Evolutionary conservation across 2,329 filamentous ascomycete species (phyloP).

Genomic region (Ustulina deusta): DNA sequence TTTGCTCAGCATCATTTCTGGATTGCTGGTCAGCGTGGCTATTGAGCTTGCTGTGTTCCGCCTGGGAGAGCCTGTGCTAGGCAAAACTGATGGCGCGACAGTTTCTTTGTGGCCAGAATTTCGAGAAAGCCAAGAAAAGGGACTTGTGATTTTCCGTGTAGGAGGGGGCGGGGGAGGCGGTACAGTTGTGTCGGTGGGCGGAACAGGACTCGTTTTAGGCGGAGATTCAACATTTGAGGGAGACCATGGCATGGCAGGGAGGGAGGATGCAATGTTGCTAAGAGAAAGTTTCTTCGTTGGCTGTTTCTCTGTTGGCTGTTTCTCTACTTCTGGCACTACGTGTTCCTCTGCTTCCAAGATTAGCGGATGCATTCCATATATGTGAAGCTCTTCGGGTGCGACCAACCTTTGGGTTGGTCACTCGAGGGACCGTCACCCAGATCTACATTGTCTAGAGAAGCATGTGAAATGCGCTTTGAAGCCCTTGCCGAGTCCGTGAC

Average conservation of each 20-base stretch:
- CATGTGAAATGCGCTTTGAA: constrained; percentile 61
- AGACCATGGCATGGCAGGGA: constrained; percentile 80
- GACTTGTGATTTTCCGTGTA: constrained; percentile 82
- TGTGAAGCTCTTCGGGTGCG: not conserved
- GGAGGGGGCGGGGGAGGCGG: constrained; percentile 54
- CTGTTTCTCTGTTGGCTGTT: constrained; percentile 49
- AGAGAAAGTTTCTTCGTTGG: constrained; percentile 70
- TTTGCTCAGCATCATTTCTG: constrained; percentile 81
- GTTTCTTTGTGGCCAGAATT: constrained; percentile 68
- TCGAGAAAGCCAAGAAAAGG: constrained; percentile 87
- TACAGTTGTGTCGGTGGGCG: constrained; percentile 53
- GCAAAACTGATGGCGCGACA: constrained; percentile 64
- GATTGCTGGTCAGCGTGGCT: constrained; percentile 81
- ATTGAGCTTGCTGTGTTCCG: constrained; percentile 85
- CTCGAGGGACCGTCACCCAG: constrained; percentile 68
- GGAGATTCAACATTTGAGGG: constrained; percentile 65
- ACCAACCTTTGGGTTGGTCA: constrained; percentile 47
- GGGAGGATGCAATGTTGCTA: constrained; percentile 77
- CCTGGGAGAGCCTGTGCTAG: constrained; percentile 59
- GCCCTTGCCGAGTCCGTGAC: constrained; percentile 53
- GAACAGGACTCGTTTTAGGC: constrained; percentile 58
- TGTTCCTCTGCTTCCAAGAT: constrained; percentile 47
- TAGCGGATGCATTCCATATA: constrained; percentile 22
- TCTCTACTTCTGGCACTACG: constrained; percentile 40
- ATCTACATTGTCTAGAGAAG: constrained; percentile 71